phyloP scores from a whole-genome alignment of 805 yeast species.

The Candida quercuum region DNA sequence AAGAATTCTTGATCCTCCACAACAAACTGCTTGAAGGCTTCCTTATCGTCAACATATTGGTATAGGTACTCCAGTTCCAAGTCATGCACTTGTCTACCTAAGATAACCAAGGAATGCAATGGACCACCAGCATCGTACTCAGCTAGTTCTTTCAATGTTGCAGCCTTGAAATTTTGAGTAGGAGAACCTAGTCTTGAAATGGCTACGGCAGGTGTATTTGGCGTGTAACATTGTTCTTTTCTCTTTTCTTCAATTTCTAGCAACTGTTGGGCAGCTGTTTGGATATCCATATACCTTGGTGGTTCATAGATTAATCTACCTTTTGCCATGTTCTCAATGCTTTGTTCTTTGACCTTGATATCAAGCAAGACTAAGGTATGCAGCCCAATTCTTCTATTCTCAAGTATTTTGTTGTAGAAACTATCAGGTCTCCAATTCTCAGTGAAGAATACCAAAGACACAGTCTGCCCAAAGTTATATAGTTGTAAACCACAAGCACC shows the following conservation, averaged over 20 bases:
- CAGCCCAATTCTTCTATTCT: conserved; percentile 83
- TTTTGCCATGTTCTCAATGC: conserved; percentile 87
- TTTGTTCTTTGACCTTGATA: conserved; percentile 95
- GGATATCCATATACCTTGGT: conserved; percentile 91
- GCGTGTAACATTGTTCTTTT: conserved; percentile 73
- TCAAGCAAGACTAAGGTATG: conserved; percentile 87
- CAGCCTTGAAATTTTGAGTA: conserved; percentile 76
- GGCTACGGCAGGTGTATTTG: conserved; percentile 89
- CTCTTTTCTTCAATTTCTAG: conserved; percentile 82
- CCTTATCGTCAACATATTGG: conserved; percentile 64
- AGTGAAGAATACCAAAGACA: conserved; percentile 93
- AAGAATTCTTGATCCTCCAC: conserved; percentile 59
- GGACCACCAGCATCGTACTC: conserved; percentile 93
- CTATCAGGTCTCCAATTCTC: conserved; percentile 96
- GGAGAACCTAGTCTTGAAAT: conserved; percentile 90
- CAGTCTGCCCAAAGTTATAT: conserved; percentile 94
- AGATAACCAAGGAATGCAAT: conserved; percentile 81
- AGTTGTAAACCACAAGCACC: conserved; percentile 97
- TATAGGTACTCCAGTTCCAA: conserved; percentile 81
- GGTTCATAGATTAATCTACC: conserved; percentile 93
- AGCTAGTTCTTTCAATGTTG: conserved; percentile 69
- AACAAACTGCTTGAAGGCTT: conserved; percentile 39
- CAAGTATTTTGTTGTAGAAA: conserved; percentile 83
- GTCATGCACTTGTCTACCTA: conserved; percentile 93
- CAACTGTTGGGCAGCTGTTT: conserved; percentile 83